These are phyloP conservation scores for Xylaria sp. DNA, from an alignment of 2,329 filamentous ascomycete genomes.

Conservation along the genomic window DNA sequence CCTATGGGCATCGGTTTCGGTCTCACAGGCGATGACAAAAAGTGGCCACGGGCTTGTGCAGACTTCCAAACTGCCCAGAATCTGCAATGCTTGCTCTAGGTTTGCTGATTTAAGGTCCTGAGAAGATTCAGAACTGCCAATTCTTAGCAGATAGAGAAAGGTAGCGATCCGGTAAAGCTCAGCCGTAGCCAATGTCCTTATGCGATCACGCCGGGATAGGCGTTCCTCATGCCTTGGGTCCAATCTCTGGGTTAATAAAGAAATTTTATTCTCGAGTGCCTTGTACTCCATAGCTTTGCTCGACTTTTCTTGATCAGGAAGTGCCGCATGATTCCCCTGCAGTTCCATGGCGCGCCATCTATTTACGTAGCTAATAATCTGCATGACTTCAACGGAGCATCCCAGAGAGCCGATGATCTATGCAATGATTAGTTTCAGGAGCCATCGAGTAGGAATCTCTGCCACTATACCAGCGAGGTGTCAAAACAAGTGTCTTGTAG, in stretches of 20 bases:
- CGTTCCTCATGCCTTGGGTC: slow-evolving; percentile 45
- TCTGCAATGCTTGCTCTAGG: slow-evolving; percentile 51
- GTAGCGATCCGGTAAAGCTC: slow-evolving; percentile 63
- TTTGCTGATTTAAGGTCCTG: slow-evolving; percentile 46
- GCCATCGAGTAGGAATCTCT: background rate
- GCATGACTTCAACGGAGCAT: slow-evolving; percentile 58
- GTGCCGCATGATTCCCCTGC: slow-evolving; percentile 42
- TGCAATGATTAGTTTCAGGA: slow-evolving; percentile 19
- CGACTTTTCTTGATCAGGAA: slow-evolving; percentile 43
- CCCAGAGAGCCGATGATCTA: slow-evolving; percentile 61
- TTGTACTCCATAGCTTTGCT: slow-evolving; percentile 47
- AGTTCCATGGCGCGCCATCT: slow-evolving; percentile 48
- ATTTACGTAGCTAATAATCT: slow-evolving; percentile 57
- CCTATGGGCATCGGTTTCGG: slow-evolving; percentile 54
- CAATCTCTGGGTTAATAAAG: slow-evolving; percentile 44
- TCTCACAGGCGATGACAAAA: slow-evolving; percentile 59
- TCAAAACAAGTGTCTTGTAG: slow-evolving; percentile 47
- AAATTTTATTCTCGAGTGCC: slow-evolving; percentile 43
- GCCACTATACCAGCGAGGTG: slow-evolving; percentile 46
- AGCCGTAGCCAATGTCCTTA: slow-evolving; percentile 55
- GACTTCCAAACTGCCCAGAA: slow-evolving; percentile 52
- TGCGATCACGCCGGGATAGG: slow-evolving; percentile 45
- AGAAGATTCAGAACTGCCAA: slow-evolving; percentile 42
- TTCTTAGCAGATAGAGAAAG: slow-evolving; percentile 54
- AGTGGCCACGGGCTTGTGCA: slow-evolving; percentile 62